Conservation (phyloP, 306 rosid genomes). For the Castanospermum australe region DNA sequence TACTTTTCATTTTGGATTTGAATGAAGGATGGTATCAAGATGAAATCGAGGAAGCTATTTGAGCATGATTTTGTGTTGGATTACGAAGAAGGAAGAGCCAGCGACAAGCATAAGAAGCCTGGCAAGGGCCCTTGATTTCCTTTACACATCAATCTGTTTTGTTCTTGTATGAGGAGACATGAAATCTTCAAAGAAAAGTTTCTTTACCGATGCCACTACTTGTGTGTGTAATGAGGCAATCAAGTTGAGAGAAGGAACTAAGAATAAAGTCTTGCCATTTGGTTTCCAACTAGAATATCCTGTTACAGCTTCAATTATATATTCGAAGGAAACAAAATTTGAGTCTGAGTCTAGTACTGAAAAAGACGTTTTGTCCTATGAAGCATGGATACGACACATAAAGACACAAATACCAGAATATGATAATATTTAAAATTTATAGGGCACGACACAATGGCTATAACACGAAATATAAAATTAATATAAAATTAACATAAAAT, state of each 20-base stretch:
- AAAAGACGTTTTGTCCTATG: too few species aligned
- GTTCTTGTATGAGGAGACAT: constrained; percentile 45
- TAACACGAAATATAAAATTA: too few species aligned
- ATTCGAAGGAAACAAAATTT: not conserved
- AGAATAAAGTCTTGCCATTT: constrained; percentile 31
- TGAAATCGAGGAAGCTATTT: constrained; percentile 54
- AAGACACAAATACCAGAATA: too few species aligned
- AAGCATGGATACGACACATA: too few species aligned
- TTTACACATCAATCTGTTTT: constrained; percentile 27
- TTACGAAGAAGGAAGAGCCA: constrained; percentile 68
- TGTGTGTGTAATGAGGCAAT: constrained; percentile 33
- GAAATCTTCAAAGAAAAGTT: constrained; percentile 28
- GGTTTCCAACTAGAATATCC: not conserved
- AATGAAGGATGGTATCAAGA: constrained; percentile 44
- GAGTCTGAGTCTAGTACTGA: not conserved
- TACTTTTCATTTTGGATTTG: constrained; percentile 18
- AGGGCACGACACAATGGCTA: too few species aligned
- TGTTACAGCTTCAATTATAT: not conserved
- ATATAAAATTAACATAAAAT: too few species aligned
- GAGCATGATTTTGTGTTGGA: constrained; percentile 49
- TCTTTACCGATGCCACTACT: constrained; percentile 31
- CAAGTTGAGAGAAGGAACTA: not conserved
- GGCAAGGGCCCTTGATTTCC: constrained; percentile 56
- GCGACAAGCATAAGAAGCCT: constrained; percentile 59
- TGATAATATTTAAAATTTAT: too few species aligned